Evolutionary conservation across 2,329 filamentous ascomycete species (phyloP), one percentile per base, ranked within the genome.

Genomic region (Zarea fungicola): DNA sequence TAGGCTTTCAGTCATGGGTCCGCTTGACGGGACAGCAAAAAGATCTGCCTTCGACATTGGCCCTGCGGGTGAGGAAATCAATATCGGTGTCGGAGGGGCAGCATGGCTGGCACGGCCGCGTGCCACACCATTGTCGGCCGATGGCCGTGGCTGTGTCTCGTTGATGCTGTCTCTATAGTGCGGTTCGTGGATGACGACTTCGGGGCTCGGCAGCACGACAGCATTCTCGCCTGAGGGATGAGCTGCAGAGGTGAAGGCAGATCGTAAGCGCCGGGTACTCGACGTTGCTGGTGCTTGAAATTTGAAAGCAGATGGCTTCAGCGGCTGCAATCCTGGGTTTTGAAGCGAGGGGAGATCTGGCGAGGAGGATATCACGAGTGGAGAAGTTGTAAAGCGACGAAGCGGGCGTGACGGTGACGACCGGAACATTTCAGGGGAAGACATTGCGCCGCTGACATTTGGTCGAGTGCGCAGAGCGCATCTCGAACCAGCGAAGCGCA

Each of bases 301-400:
- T 41, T 49, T 39, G 48, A 18, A 49, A 2, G 8, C 25, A 19
- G 36, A 50, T 22, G 13, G 42, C 21, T n/a, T 49, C 16, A 16
- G 49, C 31, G 14, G 52, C 46, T 69, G 72, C 3, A 67, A 64
- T 1, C 76, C 54, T 9, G 82, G 60, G 3, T 80, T 71, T 31
- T 68, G 66, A 0, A 81, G 61, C 0, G 77, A 71, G 3, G 79
- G 79, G 1, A 82, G 61, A n/a, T 69, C 69, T n/a, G 78, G 77
- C 5, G 78, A 80, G 1, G 77, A 80, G 0, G 77, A 77, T 8
- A 59, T 53, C 25, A 62, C 49, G 25, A 64, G 55, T 16, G 64
- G 56, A 9, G 49, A 65, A 58, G 48, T 56, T 54, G 66, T 60
- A 65, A 69, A 67, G 37, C 57, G 42, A 47, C 53, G 58, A 51